phyloP scores from a whole-genome alignment of 345 rosid species.

The Corchorus olitorius region DNA sequence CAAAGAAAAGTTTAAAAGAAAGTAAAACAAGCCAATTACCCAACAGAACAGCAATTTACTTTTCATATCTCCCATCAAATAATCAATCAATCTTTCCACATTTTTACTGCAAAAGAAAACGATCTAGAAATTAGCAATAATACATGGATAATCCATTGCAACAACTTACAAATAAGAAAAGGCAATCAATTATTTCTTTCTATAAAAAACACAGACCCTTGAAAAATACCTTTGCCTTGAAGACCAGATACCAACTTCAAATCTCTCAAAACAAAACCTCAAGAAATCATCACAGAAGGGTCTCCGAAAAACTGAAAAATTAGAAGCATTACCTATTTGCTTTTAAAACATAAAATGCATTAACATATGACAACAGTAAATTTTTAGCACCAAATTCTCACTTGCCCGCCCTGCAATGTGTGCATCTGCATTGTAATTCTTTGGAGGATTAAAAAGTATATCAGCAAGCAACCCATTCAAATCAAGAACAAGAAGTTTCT shows the following conservation, averaged over 20 bases:
- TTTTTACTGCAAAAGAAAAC: constrained; percentile 50
- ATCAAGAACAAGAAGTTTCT: constrained; percentile 80
- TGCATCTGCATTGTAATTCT: constrained; percentile 47
- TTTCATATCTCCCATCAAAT: constrained; percentile 78
- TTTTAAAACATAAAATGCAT: constrained; percentile 1
- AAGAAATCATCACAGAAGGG: constrained; percentile 54
- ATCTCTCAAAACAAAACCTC: constrained; percentile 56
- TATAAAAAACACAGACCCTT: background rate
- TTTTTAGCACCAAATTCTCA: constrained; percentile 29
- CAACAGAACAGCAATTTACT: constrained; percentile 75
- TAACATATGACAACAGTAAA: background rate
- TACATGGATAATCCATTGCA: background rate
- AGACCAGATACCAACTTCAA: constrained; percentile 68
- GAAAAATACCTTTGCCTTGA: constrained; percentile 48
- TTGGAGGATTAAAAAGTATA: constrained; percentile 49
- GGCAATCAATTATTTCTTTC: background rate
- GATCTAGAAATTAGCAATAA: background rate
- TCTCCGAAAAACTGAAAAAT: constrained; percentile 51
- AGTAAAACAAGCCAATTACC: constrained; percentile 47
- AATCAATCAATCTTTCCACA: constrained; percentile 54
- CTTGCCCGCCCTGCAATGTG: constrained; percentile 56
- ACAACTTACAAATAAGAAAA: background rate
- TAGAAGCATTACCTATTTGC: background rate
- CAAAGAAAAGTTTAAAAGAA: constrained; percentile 5
- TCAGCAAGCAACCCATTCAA: constrained; percentile 87